These are phyloP conservation scores for Phanerochaete carnosa DNA, from an alignment of 768 basidiomycete species.

Conservation along the genomic window DNA sequence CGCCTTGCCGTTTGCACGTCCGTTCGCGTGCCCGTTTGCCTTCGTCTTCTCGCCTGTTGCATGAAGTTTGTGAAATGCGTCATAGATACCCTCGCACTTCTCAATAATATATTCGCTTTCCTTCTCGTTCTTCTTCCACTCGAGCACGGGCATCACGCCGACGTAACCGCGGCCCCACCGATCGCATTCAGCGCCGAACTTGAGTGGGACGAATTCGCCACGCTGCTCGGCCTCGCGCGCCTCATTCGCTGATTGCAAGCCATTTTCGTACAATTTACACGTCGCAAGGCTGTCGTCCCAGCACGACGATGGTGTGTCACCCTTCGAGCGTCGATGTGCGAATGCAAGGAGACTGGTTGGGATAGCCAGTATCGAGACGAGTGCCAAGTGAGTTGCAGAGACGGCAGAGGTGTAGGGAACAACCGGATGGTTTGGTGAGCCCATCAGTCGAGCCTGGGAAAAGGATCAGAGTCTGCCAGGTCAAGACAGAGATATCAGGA, in stretches of 20 bases:
- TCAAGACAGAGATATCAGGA: slow-evolving; percentile 15
- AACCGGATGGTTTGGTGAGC: slow-evolving; percentile 68
- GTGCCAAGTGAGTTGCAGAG: slow-evolving; percentile 60
- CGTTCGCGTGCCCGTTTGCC: neutral
- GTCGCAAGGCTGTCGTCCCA: slow-evolving; percentile 10
- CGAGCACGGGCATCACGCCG: slow-evolving; percentile 42
- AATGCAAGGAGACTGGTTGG: slow-evolving; percentile 26
- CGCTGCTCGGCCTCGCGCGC: slow-evolving; percentile 15
- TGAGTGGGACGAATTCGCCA: slow-evolving; percentile 32
- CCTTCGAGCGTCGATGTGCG: slow-evolving; percentile 5
- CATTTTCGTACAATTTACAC: slow-evolving; percentile 4
- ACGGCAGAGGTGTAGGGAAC: slow-evolving; percentile 61
- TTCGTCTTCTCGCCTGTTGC: neutral
- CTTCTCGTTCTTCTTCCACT: slow-evolving; percentile 47
- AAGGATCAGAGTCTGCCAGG: neutral
- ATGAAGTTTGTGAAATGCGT: slow-evolving; percentile 31
- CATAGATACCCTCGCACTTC: slow-evolving; percentile 55
- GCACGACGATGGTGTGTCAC: slow-evolving; percentile 6
- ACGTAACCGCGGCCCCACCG: slow-evolving; percentile 55
- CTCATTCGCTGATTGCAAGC: slow-evolving; percentile 12
- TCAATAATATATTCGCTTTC: slow-evolving; percentile 47
- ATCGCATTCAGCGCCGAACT: slow-evolving; percentile 55
- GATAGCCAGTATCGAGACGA: slow-evolving; percentile 54
- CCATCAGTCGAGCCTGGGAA: slow-evolving; percentile 60
- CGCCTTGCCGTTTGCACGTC: neutral